Base-by-base conservation (phyloP, 116 monocot species). In the Papilionanthe hybrid region DNA sequence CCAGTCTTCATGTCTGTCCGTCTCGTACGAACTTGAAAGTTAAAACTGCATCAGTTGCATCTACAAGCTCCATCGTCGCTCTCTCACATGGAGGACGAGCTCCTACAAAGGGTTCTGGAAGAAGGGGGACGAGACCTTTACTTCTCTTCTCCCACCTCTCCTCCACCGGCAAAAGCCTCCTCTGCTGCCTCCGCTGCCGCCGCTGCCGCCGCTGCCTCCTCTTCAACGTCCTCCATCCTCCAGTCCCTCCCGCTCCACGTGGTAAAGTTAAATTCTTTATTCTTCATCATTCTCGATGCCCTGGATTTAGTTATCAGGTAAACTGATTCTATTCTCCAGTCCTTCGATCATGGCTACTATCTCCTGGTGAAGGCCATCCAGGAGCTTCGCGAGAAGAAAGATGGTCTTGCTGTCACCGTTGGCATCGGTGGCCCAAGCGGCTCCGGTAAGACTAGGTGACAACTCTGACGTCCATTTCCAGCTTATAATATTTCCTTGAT, bases 401-500 rank as follows among this genome's bases (percentile, higher is more conserved):
- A 93, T 55, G 99, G 99, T 5, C 87, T 73, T 50, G 84, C 84
- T 8, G 96, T 95, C 68, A 89, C 91, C 27, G 91, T 99, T 27
- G 99, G 99, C 77, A 93, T 99, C 28, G 99, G 99, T 7, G 99
- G 99, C 17, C 99, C 99, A 44, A 93, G 87, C 60, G 99, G 99
- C 42, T 99, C 99, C 45, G 99, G 99, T 6, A 99, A 99, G 80
- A 89, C 99, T 55, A 99, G 99, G 99, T 99, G 18, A 37, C 6
- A 23, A 0, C 19, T 27, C 23, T 13, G 11, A 55, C 72, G 22
- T 28, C 27, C 58, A 42, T 25, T 23, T 63, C 25, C 53, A 28
- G 56, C 20, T 53, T 32, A 0, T n/a, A 28, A 2, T 9, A 27
- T 49, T 50, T 75, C 47, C 18, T 49, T 5, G 47, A 48, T 75